Evolutionary conservation across 768 basidiomycete species (phyloP).

Genomic region (Rubroboletus satanas): DNA sequence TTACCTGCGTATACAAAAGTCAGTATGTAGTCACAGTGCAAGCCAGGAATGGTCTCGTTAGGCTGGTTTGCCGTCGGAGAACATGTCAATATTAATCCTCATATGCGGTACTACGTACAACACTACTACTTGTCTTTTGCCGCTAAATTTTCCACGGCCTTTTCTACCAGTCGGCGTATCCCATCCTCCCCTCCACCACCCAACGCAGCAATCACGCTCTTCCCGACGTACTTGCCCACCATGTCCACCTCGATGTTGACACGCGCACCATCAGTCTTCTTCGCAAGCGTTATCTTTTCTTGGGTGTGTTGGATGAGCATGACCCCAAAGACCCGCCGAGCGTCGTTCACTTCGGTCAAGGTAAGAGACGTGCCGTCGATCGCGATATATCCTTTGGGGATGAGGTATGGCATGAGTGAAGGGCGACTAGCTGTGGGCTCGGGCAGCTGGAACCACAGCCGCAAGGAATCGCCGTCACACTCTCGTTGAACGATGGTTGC

Average conservation of each 20-base stretch:
- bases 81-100: neutral
- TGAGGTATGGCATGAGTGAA: constrained; percentile 74
- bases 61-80: constrained; percentile 5
- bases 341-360: constrained; percentile 72
- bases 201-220: constrained; percentile 71
- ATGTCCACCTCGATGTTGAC: constrained; percentile 97
- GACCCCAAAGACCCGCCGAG: constrained; percentile 64
- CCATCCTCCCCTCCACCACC: constrained; percentile 49
- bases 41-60: constrained; percentile 4
- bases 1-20: neutral
- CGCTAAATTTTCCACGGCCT: constrained; percentile 53
- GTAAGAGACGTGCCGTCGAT: constrained; percentile 95
- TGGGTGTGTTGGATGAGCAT: constrained; percentile 98
- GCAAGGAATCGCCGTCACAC: constrained; percentile 84
- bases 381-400: constrained; percentile 91
- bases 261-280: constrained; percentile 69
- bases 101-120: neutral
- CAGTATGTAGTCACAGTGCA: neutral
- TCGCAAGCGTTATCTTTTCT: constrained; percentile 74
- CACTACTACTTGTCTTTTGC: constrained; percentile 30
- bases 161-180: constrained; percentile 50
- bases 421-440: constrained; percentile 54
- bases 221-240: constrained; percentile 88
- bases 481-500: constrained; percentile 64
- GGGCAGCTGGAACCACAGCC: constrained; percentile 75